Evolutionary conservation across 352 stramenopile species (phyloP), one percentile per base, ranked within the genome.

Genomic region (Phytophthora megakarya): DNA sequence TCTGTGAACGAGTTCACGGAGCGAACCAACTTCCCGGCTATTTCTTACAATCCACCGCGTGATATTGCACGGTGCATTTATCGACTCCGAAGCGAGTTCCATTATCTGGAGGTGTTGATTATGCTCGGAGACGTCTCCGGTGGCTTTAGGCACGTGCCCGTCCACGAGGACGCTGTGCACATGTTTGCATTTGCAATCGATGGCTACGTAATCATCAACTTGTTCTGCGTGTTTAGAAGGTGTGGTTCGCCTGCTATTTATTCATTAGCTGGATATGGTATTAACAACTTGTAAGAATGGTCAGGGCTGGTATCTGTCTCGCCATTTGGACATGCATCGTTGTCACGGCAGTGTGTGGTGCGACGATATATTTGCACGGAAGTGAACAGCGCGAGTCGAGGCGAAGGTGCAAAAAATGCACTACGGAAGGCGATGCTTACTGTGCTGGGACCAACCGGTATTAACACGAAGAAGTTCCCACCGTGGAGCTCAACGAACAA

Each of bases 101-200:
- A n/a, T n/a, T n/a, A n/a, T n/a, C n/a, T n/a, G n/a, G 35, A 21
- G 11, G 32, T 68, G 11, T 19, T 32, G 0, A 37, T 70, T 4
- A 56, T 72, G 40, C 22, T 60, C 9, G 68, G 63, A 23, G 68
- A 73, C 51, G 58, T 64, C 19, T 43, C 63, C 9, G 30, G 30
- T 15, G 30, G 8, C 13, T 35, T 35, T 11, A 7, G 56, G 55
- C 52, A 75, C 56, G 47, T 72, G 15, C 50, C 61, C 1, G 18
- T 75, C 4, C 18, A 48, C 40, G 46, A 49, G 3, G 21, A 67
- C 7, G 28, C 26, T 2, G 66, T 69, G 0, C 54, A 67, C 40
- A 53, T 63, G 26, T 70, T 73, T 25, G 54, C 55, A 25, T 70
- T 70, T 19, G 2, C 1, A 1, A 50, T 65, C 18, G 61, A 61